Conservation (phyloP, 768 basidiomycete species). For the Calocera cornea region DNA sequence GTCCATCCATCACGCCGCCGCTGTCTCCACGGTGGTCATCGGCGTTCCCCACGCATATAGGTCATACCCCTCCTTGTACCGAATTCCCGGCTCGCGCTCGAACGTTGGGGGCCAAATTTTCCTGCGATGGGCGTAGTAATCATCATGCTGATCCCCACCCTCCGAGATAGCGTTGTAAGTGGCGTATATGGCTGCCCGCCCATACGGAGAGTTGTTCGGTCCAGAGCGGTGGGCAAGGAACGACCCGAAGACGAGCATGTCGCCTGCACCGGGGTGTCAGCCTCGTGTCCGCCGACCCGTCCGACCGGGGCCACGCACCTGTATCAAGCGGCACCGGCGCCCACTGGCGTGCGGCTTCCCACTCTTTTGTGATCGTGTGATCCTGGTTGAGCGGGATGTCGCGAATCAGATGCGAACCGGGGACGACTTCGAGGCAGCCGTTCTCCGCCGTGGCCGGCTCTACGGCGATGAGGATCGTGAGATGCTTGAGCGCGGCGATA, state of each 20-base stretch:
- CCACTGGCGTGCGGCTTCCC: slow-evolving; percentile 4
- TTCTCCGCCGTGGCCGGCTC: slow-evolving; percentile 14
- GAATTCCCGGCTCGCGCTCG: not conserved
- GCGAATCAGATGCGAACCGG: slow-evolving; percentile 11
- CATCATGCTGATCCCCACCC: not conserved
- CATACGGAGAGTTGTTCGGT: slow-evolving; percentile 11
- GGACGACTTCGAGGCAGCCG: slow-evolving; percentile 15
- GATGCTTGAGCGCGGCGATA: slow-evolving; percentile 13
- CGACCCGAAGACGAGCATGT: slow-evolving; percentile 14
- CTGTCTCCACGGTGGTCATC: slow-evolving; percentile 21
- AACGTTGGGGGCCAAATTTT: not conserved
- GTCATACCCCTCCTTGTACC: not conserved
- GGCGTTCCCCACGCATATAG: slow-evolving; percentile 9
- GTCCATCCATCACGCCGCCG: slow-evolving; percentile 5
- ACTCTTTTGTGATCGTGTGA: slow-evolving; percentile 9
- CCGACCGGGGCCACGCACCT: slow-evolving; percentile 9
- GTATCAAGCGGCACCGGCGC: slow-evolving; percentile 8
- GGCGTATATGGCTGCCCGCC: slow-evolving; percentile 16
- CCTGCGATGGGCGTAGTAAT: not conserved
- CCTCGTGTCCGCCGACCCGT: slow-evolving; percentile 6
- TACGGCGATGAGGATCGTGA: slow-evolving; percentile 14
- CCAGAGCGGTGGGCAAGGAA: slow-evolving; percentile 18
- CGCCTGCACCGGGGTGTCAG: slow-evolving; percentile 7
- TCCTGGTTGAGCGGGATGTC: slow-evolving; percentile 12
- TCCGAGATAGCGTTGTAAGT: slow-evolving; percentile 3